These are phyloP conservation scores for Perkinsus marinus DNA, from an alignment of 169 alveolate species.

Conservation along the genomic window DNA sequence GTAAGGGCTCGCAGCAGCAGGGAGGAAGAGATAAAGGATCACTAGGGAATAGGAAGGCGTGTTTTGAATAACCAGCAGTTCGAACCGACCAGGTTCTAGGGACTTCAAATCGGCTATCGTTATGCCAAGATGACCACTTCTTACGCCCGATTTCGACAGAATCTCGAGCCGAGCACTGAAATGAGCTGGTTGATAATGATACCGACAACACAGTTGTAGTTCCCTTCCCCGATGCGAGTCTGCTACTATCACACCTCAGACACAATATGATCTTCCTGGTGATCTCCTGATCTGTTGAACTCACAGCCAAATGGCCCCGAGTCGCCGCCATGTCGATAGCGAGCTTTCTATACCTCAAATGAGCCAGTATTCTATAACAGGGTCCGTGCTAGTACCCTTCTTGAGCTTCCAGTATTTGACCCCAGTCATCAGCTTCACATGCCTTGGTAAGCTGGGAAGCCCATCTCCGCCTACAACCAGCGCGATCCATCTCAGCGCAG, in stretches of 20 bases:
- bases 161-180: not conserved
- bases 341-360: not conserved
- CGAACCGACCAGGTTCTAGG: not conserved
- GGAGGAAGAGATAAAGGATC: not conserved
- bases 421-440: not conserved
- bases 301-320: not conserved
- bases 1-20: not conserved
- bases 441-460: not conserved
- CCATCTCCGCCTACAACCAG: not conserved
- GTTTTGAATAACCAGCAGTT: not conserved
- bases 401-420: conserved; percentile 2
- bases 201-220: not conserved
- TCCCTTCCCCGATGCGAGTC: too few species aligned
- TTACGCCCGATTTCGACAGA: not conserved
- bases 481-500: too few species aligned
- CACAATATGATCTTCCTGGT: not conserved
- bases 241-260: not conserved
- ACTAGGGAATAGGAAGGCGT: not conserved
- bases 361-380: not conserved
- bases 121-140: not conserved
- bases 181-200: not conserved
- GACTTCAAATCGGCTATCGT: not conserved
- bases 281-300: not conserved
- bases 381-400: not conserved
- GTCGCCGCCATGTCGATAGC: not conserved